phyloP scores from a whole-genome alignment of 345 rosid species.

The Eucalyptus erythrocorys region DNA sequence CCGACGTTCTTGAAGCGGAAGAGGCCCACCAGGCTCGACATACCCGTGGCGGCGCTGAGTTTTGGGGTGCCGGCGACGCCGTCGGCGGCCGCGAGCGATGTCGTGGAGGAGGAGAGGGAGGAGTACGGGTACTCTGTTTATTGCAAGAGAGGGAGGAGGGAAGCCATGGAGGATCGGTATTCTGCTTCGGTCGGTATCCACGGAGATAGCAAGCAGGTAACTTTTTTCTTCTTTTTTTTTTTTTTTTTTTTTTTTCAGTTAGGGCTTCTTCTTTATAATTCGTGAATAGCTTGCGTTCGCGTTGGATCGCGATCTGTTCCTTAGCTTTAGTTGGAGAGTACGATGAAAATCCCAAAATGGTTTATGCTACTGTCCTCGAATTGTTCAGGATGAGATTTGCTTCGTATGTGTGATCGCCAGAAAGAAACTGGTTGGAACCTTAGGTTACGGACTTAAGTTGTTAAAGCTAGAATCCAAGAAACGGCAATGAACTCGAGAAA shows the following conservation, averaged over 20 bases:
- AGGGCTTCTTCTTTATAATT: neutral
- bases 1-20: conserved; percentile 58
- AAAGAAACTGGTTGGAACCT: neutral
- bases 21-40: conserved; percentile 61
- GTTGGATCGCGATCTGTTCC: neutral
- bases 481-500: neutral
- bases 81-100: conserved; percentile 14
- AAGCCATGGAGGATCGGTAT: conserved; percentile 86
- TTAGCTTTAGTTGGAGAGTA: neutral
- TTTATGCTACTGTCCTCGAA: neutral
- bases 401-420: neutral
- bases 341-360: neutral
- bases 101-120: conserved; percentile 35
- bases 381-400: neutral
- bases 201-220: conserved; percentile 67
- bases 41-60: conserved; percentile 27
- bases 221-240: no score
- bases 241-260: no score
- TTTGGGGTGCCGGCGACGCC: conserved; percentile 29
- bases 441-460: neutral
- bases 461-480: neutral
- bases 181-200: conserved; percentile 43
- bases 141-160: conserved; percentile 88
- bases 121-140: conserved; percentile 61
- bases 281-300: neutral